Conservation (phyloP, 2,329 filamentous ascomycete genomes). For the Trichothecium roseum region DNA sequence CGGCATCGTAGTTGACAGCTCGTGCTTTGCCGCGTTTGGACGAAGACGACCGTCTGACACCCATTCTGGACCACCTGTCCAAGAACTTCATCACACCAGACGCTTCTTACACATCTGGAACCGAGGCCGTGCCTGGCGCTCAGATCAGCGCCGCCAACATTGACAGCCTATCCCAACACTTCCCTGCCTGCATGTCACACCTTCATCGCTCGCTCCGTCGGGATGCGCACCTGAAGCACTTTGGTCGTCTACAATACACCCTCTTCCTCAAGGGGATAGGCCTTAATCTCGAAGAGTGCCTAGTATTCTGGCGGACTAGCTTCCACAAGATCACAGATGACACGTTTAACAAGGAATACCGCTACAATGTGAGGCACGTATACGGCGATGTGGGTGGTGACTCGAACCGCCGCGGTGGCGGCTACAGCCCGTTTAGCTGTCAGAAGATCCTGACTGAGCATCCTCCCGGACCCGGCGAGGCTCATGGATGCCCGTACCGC, state of each 20-base stretch:
- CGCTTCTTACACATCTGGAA: slow-evolving; percentile 58
- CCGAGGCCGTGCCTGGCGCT: slow-evolving; percentile 55
- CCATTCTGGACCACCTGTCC: slow-evolving; percentile 65
- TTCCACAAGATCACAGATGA: slow-evolving; percentile 89
- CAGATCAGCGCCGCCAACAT: slow-evolving; percentile 71
- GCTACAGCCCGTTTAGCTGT: slow-evolving; percentile 86
- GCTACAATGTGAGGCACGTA: slow-evolving; percentile 89
- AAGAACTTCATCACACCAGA: slow-evolving; percentile 94
- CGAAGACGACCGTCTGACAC: slow-evolving; percentile 81
- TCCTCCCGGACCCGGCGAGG: slow-evolving; percentile 74
- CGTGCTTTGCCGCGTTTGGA: slow-evolving; percentile 84
- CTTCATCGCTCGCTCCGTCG: slow-evolving; percentile 78
- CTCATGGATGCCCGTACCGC: slow-evolving; percentile 92
- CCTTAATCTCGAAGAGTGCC: slow-evolving; percentile 78
- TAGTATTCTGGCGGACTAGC: slow-evolving; percentile 80
- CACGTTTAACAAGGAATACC: slow-evolving; percentile 93
- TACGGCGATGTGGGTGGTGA: slow-evolving; percentile 96
- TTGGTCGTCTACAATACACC: slow-evolving; percentile 83
- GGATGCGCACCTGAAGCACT: slow-evolving; percentile 88
- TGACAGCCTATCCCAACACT: slow-evolving; percentile 68
- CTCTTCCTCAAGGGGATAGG: slow-evolving; percentile 96
- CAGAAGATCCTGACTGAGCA: slow-evolving; percentile 91
- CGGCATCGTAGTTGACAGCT: slow-evolving; percentile 73
- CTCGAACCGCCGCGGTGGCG: slow-evolving; percentile 71
- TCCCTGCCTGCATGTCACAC: slow-evolving; percentile 90